Percentiles rank a stretch among this genome's conserved stretches.
Conservation (phyloP, 2,329 filamentous ascomycete species). For the Fusarium pseudoanthophilum region DNA sequence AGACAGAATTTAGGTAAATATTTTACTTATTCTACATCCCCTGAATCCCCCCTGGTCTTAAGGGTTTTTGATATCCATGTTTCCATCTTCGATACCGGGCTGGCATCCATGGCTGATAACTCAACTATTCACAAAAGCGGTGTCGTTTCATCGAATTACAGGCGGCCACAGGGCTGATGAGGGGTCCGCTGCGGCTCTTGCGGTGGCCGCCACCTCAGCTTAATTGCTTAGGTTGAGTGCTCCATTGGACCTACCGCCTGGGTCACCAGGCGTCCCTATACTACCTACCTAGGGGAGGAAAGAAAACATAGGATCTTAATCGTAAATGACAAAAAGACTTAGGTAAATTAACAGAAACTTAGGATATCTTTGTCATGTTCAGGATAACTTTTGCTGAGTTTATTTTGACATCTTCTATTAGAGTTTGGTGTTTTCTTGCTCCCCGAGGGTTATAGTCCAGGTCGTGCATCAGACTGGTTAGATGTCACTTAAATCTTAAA, state of each 20-base stretch:
- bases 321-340: background rate
- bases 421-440: background rate
- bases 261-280: background rate
- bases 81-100: background rate
- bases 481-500: background rate
- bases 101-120: background rate
- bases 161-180: conserved; percentile 39
- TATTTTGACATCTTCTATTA: background rate
- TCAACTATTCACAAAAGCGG: conserved; percentile 36
- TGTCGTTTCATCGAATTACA: conserved; percentile 42
- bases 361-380: background rate
- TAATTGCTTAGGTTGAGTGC: background rate
- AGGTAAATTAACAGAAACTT: background rate
- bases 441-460: background rate
- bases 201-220: conserved; percentile 26
- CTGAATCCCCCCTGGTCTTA: background rate
- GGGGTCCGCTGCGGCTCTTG: conserved; percentile 35
- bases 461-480: background rate
- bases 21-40: too few relatives aligned
- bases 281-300: background rate
- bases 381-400: background rate
- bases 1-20: background rate
- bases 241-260: conserved; percentile 19
- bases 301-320: background rate
- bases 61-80: background rate